Evolutionary conservation across 1,284 basidiomycete species (phyloP), one percentile per base, ranked within the genome.

Genomic region (Phellopilus nigrolimitatus): DNA sequence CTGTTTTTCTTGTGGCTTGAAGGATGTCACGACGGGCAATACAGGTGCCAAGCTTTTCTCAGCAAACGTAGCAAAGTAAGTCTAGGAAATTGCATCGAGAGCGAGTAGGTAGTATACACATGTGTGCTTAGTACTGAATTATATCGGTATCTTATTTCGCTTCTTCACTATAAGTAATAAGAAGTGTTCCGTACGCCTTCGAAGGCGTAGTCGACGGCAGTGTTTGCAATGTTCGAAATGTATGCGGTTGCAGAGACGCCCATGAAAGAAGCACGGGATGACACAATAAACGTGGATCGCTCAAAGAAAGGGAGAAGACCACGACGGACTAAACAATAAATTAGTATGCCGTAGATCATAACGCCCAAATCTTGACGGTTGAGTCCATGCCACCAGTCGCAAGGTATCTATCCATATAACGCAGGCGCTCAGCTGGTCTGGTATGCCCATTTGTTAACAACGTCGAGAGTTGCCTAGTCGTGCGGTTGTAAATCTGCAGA

Each of bases 351-450:
- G 8, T 42, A 22, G n/a, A 31, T 70, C 77, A 98, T 68, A 99
- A 72, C 40, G 93, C 91, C 95, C 95, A 99, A 53, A 97, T 85
- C 72, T 98, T 98, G 61, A 98, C 80, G 39, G 79, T 76, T 25
- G 88, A 78, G 69, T 99, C 95, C 50, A 86, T 81, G 47, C 87
- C 94, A 38, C 97, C 97, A 22, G 90, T 89, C 34, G 93, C 86
- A 44, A 97, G 76, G 68, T 98, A 99, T 54, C 88, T 84, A 69
- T 99, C 95, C 84, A 98, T 97, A 69, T 97, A 99, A 49, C 95
- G 79, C 59, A 99, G 71, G 57, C 80, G 79, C 69, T 97, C 91
- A n/a, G 85, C 88, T 0, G 95, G 94, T 58, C 82, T 84, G 19
- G 81, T 89, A 67, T 99, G 97, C 9, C 95, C 97, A 64, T 98